Evolutionary conservation across 768 basidiomycete genomes (phyloP), one percentile per base, ranked within the genome.

Genomic region (Xerocomus brunneocitrinus): DNA sequence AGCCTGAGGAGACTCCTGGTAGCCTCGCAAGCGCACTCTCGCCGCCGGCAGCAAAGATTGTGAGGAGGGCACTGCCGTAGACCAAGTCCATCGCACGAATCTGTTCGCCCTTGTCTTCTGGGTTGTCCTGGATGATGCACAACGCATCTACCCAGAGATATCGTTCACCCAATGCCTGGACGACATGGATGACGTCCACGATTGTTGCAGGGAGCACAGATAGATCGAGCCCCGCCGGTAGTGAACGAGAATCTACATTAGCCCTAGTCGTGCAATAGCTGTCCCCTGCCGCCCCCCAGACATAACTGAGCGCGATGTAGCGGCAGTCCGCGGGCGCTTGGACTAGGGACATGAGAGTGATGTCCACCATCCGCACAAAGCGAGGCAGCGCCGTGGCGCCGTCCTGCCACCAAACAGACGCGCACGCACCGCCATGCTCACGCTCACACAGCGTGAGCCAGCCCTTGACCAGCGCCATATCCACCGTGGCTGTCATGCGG

Each of bases 101-200:
- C 47, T 59, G 52, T 10, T 4, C 27, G 32, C 5, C 8, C 44
- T 57, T 54, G 47, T 59, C 58, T 14, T 49, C 45, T 4, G 5
- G 13, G 22, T n/a, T 49, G 45, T 59, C 58, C 42, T 61, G 59
- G 49, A 53, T 56, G 45, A 61, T 59, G 42, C 59, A 61, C 2
- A 59, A 42, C 13, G 49, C 45, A 35, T 61, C 59, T 36, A 59
- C 25, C 45, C 31, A 46, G 19, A 46, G 10, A 22, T 46, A 46
- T 13, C 45, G 45, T 24, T 46, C 31, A 7, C 19, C 19, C 31
- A 32, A 22, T 22, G 19, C 19, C 19, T n/a, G 30, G 4, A 30
- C 30, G 22, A 46, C 31, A 3, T 34, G 32, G 31, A 46, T 24
- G 31, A n/a, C 31, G 8, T 32, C 45, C 6, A 8, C 31, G 13